These are phyloP conservation scores for Botryotinia convoluta DNA, from an alignment of 2,329 filamentous ascomycete genomes.

Conservation along the genomic window DNA sequence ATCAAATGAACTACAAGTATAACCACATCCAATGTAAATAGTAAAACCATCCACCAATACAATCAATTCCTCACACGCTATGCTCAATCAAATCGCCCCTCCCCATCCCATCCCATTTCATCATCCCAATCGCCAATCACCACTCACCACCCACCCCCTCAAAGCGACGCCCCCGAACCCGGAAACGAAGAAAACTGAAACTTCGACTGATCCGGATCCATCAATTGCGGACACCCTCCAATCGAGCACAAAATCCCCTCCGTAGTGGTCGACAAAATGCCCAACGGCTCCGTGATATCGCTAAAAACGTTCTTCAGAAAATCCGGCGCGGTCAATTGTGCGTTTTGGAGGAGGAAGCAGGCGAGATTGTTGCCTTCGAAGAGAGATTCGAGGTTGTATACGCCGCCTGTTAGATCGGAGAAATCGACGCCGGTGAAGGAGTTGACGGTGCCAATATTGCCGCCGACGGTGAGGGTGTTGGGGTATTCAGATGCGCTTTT, in stretches of 20 bases:
- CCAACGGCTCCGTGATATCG: constrained; percentile 35
- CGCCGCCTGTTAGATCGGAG: constrained; percentile 44
- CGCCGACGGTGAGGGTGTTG: constrained; percentile 45
- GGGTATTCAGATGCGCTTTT: constrained; percentile 42
- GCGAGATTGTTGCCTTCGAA: constrained; percentile 48
- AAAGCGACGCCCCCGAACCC: background rate
- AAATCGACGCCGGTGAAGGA: constrained; percentile 49
- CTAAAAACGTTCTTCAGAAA: constrained; percentile 42
- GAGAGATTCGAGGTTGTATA: constrained; percentile 44
- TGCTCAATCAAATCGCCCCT: background rate
- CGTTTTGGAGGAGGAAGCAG: constrained; percentile 45
- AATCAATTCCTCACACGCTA: background rate
- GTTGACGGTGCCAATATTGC: constrained; percentile 51
- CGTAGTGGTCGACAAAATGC: background rate
- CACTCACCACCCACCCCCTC: background rate
- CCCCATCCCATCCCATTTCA: background rate
- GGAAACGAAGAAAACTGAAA: background rate
- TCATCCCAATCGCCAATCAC: no score
- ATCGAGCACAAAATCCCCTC: background rate
- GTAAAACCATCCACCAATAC: background rate
- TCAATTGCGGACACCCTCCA: background rate
- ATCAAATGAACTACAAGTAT: background rate
- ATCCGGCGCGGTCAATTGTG: constrained; percentile 45
- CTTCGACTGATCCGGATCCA: background rate
- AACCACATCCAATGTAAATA: background rate